Conservation (phyloP, 768 basidiomycete species). For the Kwoniella dendrophila region DNA sequence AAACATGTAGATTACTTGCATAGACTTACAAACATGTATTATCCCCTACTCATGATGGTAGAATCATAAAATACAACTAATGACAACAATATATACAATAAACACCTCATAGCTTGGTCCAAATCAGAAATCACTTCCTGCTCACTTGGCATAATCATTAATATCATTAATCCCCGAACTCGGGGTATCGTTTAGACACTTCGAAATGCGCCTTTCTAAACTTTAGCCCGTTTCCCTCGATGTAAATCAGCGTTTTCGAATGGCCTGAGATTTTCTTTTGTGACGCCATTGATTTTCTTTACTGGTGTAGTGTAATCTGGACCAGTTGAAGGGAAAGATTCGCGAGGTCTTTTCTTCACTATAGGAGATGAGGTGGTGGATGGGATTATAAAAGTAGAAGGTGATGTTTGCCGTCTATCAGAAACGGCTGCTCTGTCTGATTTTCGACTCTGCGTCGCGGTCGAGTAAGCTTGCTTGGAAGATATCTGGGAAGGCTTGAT, state of each 20-base stretch:
- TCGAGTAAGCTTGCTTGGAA: no score
- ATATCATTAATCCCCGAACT: no score
- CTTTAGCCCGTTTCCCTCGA: neutral
- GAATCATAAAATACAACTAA: no score
- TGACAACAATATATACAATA: no score
- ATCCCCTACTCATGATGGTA: no score
- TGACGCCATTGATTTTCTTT: neutral
- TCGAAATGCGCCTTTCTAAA: no score
- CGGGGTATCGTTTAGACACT: no score
- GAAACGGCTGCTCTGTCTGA: neutral
- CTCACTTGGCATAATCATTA: no score
- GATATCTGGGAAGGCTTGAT: neutral
- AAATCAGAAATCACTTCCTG: no score
- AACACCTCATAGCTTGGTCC: no score
- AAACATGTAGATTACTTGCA: neutral
- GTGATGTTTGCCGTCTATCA: neutral
- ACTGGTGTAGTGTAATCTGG: conserved; percentile 8
- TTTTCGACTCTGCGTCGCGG: no score
- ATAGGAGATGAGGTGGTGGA: neutral
- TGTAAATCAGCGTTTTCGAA: conserved; percentile 16
- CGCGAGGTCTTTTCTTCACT: conserved; percentile 12
- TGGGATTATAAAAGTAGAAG: neutral
- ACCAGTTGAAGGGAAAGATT: conserved; percentile 11
- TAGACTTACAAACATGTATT: no score
- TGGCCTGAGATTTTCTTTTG: conserved; percentile 6